Evolutionary conservation across 208 protist species (phyloP).

Genomic region (Leishmania arabica): DNA sequence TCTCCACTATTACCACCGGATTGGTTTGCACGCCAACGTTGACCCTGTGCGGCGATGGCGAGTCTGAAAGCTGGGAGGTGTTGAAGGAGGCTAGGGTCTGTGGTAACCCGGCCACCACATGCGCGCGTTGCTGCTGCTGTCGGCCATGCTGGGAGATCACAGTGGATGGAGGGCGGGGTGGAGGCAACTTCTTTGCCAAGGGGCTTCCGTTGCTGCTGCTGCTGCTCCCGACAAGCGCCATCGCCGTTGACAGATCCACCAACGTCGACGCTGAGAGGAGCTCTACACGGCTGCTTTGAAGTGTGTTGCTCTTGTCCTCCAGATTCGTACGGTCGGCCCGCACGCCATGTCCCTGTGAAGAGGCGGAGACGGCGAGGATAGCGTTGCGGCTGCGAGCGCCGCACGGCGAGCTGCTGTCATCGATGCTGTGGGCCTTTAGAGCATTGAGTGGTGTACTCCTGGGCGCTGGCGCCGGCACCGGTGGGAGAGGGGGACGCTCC

Average conservation of each 20-base stretch:
- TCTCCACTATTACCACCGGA: conserved; percentile 57
- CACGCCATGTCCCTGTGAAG: neutral
- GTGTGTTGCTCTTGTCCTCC: neutral
- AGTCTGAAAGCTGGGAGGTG: neutral
- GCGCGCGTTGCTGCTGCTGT: conserved; percentile 6
- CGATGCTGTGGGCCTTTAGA: neutral
- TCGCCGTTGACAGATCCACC: conserved; percentile 23
- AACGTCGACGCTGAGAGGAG: conserved; percentile 35
- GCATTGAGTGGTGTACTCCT: neutral
- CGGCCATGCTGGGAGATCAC: neutral
- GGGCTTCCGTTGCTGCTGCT: neutral
- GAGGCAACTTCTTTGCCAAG: neutral
- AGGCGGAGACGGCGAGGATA: neutral
- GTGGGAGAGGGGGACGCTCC: neutral
- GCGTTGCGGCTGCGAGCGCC: neutral
- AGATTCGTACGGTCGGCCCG: neutral
- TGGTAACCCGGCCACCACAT: neutral
- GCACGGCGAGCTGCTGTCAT: neutral
- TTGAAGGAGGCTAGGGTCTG: neutral
- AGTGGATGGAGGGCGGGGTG: neutral
- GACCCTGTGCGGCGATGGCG: conserved; percentile 12
- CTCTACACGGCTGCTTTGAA: conserved; percentile 40
- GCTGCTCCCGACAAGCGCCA: conserved; percentile 14
- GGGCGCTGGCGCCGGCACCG: neutral
- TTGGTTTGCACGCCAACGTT: conserved; percentile 67